Evolutionary conservation across 164 flowering plant genomes (phyloP).

Genomic region (Kingdonia uniflora): DNA sequence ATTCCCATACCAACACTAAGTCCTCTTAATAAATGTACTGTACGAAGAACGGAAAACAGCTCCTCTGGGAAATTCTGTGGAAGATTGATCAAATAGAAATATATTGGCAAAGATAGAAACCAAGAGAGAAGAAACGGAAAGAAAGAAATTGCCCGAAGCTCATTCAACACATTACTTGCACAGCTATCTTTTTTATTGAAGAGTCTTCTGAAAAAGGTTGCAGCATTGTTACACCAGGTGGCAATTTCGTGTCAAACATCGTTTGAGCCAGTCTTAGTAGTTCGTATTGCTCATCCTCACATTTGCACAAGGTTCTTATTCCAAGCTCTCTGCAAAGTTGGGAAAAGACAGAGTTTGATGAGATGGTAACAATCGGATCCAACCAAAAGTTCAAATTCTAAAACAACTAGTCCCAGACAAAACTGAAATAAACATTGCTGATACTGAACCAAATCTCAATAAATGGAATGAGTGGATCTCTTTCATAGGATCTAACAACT

Average conservation of each 20-base stretch:
- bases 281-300: conserved; percentile 55
- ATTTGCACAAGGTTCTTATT: conserved; percentile 44
- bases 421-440: too few species aligned
- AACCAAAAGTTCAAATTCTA: too few species aligned
- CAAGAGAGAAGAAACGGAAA: not conserved
- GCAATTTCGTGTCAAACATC: conserved; percentile 90
- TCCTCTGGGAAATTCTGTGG: conserved; percentile 83
- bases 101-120: not conserved
- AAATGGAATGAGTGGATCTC: too few species aligned
- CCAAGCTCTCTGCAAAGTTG: conserved; percentile 65
- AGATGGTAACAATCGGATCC: not conserved
- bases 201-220: conserved; percentile 89
- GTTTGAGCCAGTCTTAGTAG: conserved; percentile 62
- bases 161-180: conserved; percentile 34
- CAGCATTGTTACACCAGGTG: conserved; percentile 71
- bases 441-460: too few species aligned
- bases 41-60: conserved; percentile 83
- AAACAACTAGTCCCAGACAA: too few species aligned
- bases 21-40: conserved; percentile 82
- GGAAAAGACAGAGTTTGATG: not conserved
- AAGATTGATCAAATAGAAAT: not conserved
- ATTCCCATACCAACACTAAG: conserved; percentile 88
- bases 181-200: conserved; percentile 66
- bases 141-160: not conserved
- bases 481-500: too few species aligned